phyloP scores from a whole-genome alignment of 1,284 basidiomycete species.

The Spongispora temasekensis region DNA sequence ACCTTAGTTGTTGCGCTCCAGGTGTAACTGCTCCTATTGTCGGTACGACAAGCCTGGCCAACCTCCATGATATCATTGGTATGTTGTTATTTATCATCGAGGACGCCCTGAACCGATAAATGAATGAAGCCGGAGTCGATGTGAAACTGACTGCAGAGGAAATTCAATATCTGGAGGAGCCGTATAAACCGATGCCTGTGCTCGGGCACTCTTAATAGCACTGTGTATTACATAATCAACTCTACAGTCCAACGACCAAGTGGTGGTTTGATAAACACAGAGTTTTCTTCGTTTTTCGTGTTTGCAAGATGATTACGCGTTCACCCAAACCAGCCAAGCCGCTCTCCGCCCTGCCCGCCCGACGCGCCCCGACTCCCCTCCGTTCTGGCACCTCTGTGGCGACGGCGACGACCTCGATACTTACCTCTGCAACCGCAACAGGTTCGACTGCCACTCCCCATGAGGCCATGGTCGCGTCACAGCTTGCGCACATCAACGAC shows the following conservation, averaged over 20 bases:
- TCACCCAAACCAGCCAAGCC: slow-evolving; percentile 26
- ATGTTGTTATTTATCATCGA: slow-evolving; percentile 7
- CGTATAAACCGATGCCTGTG: slow-evolving; percentile 44
- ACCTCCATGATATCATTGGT: slow-evolving; percentile 47
- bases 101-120: slow-evolving; percentile 2
- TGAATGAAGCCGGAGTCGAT: slow-evolving; percentile 31
- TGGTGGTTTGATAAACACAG: neutral
- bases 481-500: slow-evolving; percentile 66
- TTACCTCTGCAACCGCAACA: slow-evolving; percentile 32
- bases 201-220: slow-evolving; percentile 34
- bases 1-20: slow-evolving; percentile 6
- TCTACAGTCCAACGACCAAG: neutral
- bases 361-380: slow-evolving; percentile 22
- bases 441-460: slow-evolving; percentile 39
- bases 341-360: slow-evolving; percentile 10
- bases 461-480: slow-evolving; percentile 54
- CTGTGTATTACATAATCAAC: neutral
- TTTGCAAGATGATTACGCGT: slow-evolving; percentile 27
- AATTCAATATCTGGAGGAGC: slow-evolving; percentile 44
- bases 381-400: slow-evolving; percentile 17
- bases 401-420: slow-evolving; percentile 29
- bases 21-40: slow-evolving; percentile 49
- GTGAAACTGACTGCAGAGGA: slow-evolving; percentile 50
- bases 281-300: neutral
- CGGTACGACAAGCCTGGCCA: slow-evolving; percentile 48